A percentile compares a stretch with the other conserved stretches of the same genome.
Evolutionary conservation across 768 basidiomycete genomes (phyloP).

Genomic region (Leucocoprinus sp.): DNA sequence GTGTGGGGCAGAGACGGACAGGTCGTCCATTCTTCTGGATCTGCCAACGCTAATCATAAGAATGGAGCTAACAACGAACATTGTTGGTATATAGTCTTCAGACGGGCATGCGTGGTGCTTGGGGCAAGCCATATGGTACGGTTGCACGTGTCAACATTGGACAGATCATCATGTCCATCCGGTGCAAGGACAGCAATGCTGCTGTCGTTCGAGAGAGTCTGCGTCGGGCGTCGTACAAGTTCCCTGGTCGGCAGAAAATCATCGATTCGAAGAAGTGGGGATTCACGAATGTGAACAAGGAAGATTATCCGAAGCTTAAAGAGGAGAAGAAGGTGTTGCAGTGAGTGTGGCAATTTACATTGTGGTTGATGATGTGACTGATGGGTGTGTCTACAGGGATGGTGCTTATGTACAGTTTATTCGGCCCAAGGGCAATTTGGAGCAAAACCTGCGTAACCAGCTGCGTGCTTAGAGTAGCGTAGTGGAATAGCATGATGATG

Average conservation of each 20-base stretch:
- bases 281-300: constrained; percentile 90
- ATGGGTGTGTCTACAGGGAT: constrained; percentile 44
- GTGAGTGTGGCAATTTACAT: constrained; percentile 37
- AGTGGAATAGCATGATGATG: not conserved
- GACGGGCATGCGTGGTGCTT: constrained; percentile 98
- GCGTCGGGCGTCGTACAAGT: constrained; percentile 97
- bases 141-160: constrained; percentile 97
- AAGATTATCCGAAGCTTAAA: constrained; percentile 84
- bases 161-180: constrained; percentile 83
- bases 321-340: constrained; percentile 83
- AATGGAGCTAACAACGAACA: too few species aligned
- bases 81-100: constrained; percentile 50
- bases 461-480: constrained; percentile 50
- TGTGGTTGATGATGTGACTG: constrained; percentile 4
- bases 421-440: constrained; percentile 77
- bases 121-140: constrained; percentile 97
- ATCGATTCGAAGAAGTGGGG: constrained; percentile 98
- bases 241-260: constrained; percentile 98
- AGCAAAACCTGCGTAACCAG: constrained; percentile 79
- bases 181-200: constrained; percentile 83
- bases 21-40: too few species aligned
- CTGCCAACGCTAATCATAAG: too few species aligned
- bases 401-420: constrained; percentile 95
- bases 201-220: constrained; percentile 93
- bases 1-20: too few species aligned